phyloP scores from a whole-genome alignment of 2,329 filamentous ascomycete genomes.

The Phaeoacremonium minimum region DNA sequence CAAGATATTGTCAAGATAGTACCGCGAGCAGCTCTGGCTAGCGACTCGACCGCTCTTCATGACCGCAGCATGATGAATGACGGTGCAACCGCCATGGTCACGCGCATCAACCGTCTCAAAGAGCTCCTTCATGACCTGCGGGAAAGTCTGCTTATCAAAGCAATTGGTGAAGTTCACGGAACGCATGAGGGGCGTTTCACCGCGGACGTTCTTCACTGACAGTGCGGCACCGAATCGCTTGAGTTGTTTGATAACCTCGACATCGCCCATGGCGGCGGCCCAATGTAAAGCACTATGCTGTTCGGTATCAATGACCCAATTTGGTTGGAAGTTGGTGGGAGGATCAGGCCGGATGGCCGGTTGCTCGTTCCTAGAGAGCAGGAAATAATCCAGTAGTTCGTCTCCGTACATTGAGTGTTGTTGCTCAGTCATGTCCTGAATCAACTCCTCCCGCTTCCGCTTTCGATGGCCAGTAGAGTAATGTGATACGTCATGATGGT shows the following conservation, averaged over 20 bases:
- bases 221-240: conserved; percentile 75
- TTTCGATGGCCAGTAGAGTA: conserved; percentile 61
- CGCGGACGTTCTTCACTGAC: conserved; percentile 64
- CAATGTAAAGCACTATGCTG: conserved; percentile 92
- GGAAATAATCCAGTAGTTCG: conserved; percentile 91
- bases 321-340: conserved; percentile 79
- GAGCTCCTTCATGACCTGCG: conserved; percentile 76
- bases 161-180: conserved; percentile 96
- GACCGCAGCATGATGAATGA: conserved; percentile 90
- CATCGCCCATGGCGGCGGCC: conserved; percentile 95
- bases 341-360: conserved; percentile 70
- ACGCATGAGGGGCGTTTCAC: conserved; percentile 91
- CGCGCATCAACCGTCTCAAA: conserved; percentile 75
- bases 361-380: conserved; percentile 77
- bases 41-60: conserved; percentile 77
- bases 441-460: conserved; percentile 66
- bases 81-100: conserved; percentile 78
- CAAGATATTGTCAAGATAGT: conserved; percentile 88
- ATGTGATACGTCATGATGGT: conserved; percentile 68
- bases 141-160: conserved; percentile 89
- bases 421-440: conserved; percentile 66
- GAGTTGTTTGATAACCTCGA: conserved; percentile 85
- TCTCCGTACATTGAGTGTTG: conserved; percentile 91
- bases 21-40: conserved; percentile 84
- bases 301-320: conserved; percentile 90